Evolutionary conservation across 306 rosid species (phyloP).

Genomic region (Benincasa hispida): DNA sequence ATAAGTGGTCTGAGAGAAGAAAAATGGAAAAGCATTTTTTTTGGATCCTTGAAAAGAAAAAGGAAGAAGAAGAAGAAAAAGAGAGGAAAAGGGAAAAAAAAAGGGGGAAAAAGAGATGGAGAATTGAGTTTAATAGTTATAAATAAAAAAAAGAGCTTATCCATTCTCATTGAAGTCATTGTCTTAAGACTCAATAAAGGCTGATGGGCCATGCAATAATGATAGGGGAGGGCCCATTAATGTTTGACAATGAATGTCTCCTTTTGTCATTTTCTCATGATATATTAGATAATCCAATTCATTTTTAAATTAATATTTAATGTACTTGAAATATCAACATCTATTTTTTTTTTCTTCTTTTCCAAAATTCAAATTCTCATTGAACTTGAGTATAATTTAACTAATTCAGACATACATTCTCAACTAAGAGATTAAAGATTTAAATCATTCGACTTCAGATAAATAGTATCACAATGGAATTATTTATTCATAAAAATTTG

Average conservation of each 20-base stretch:
- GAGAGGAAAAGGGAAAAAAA: neutral
- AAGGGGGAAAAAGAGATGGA: neutral
- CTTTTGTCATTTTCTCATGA: neutral
- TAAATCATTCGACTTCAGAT: too few relatives aligned
- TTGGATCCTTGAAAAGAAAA: neutral
- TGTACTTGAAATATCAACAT: too few relatives aligned
- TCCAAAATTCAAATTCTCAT: too few relatives aligned
- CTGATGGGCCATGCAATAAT: neutral
- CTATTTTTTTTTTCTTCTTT: too few relatives aligned
- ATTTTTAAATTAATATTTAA: too few relatives aligned
- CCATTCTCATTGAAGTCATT: neutral
- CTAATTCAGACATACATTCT: too few relatives aligned
- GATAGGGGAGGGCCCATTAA: neutral
- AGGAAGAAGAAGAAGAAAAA: neutral
- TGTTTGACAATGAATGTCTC: constrained; percentile 6
- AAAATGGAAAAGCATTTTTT: neutral
- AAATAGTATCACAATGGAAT: too few relatives aligned
- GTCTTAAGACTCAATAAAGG: neutral
- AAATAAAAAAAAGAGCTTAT: neutral
- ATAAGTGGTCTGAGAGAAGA: neutral
- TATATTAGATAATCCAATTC: neutral
- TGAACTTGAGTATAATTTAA: too few relatives aligned
- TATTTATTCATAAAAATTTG: too few relatives aligned
- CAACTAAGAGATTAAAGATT: too few relatives aligned
- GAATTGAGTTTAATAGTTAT: too few relatives aligned